phyloP scores from a whole-genome alignment of 2,329 filamentous ascomycete species.

The Lasiodiplodia citricola region DNA sequence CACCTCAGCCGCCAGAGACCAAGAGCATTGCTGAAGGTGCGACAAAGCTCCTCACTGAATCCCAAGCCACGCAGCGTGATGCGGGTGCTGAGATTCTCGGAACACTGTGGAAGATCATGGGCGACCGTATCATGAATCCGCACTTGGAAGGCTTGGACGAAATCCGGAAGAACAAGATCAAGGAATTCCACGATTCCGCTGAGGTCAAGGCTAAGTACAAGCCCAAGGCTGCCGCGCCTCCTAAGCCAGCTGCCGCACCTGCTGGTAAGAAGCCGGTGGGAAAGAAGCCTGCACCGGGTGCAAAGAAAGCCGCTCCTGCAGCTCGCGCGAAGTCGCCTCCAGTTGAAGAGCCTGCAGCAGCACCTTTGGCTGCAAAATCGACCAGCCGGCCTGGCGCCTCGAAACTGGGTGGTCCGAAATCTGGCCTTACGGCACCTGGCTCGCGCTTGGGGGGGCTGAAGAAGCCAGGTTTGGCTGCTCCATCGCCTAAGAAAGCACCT shows the following conservation, averaged over 20 bases:
- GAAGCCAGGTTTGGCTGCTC: conserved; percentile 42
- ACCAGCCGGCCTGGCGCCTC: conserved; percentile 56
- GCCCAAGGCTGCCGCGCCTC: conserved; percentile 74
- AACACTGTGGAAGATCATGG: conserved; percentile 98
- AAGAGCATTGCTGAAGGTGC: conserved; percentile 83
- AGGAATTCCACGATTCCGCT: conserved; percentile 83
- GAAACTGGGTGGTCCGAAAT: conserved; percentile 49
- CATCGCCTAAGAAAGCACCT: conserved; percentile 34
- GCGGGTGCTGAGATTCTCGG: conserved; percentile 92
- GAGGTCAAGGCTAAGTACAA: conserved; percentile 91
- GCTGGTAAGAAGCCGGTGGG: conserved; percentile 52
- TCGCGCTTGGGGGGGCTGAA: conserved; percentile 49
- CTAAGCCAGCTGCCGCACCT: conserved; percentile 62
- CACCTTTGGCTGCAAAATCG: conserved; percentile 64
- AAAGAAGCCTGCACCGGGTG: conserved; percentile 58
- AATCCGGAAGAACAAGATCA: conserved; percentile 93
- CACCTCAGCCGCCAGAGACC: conserved; percentile 83
- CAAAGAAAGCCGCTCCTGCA: conserved; percentile 58
- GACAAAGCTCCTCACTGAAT: conserved; percentile 90
- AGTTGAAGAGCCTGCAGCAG: conserved; percentile 53
- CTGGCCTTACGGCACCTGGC: conserved; percentile 42
- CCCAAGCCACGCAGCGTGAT: conserved; percentile 81
- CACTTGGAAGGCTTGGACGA: conserved; percentile 93
- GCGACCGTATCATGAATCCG: conserved; percentile 92
- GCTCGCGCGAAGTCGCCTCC: conserved; percentile 36